Evolutionary conservation across 495 filamentous ascomycete species (phyloP).

Genomic region (Beverwykella pulmonaria): DNA sequence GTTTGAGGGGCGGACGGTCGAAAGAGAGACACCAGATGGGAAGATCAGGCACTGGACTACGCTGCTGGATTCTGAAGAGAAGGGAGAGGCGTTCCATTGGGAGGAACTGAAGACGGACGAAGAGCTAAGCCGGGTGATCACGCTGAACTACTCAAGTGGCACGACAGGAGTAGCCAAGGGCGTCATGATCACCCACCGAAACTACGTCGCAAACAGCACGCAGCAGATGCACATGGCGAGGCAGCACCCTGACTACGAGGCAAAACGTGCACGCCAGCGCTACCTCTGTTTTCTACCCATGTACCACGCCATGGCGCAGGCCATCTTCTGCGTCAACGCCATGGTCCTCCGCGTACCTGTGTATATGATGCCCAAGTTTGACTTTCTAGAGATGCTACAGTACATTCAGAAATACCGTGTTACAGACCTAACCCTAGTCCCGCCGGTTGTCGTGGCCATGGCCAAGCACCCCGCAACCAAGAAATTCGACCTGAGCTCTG

Average conservation of each 20-base stretch:
- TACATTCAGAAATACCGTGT: constrained; percentile 70
- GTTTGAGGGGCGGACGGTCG: constrained; percentile 35
- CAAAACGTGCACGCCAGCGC: constrained; percentile 40
- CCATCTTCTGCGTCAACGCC: constrained; percentile 52
- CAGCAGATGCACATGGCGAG: constrained; percentile 55
- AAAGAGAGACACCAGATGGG: constrained; percentile 8
- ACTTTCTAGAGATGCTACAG: constrained; percentile 70
- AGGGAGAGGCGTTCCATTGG: constrained; percentile 40
- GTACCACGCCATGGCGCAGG: constrained; percentile 60
- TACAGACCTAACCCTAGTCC: constrained; percentile 62
- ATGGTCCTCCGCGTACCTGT: constrained; percentile 50
- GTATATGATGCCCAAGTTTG: constrained; percentile 75
- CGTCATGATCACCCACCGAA: constrained; percentile 74
- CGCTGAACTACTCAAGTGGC: constrained; percentile 72
- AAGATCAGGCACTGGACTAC: constrained; percentile 43
- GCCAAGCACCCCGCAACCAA: constrained; percentile 67
- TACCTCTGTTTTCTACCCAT: constrained; percentile 70
- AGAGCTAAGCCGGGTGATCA: constrained; percentile 38
- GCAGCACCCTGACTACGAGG: constrained; percentile 51
- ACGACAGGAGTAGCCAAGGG: constrained; percentile 86
- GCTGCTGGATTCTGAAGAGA: constrained; percentile 38
- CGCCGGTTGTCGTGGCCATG: constrained; percentile 72
- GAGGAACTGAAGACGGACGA: constrained; percentile 35
- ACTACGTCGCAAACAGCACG: constrained; percentile 69
- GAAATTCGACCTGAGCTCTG: constrained; percentile 69